Evolutionary conservation across 176 grass and related monocot species (phyloP), one percentile per base, ranked within the genome.

Genomic region (Saccharum spontaneum): DNA sequence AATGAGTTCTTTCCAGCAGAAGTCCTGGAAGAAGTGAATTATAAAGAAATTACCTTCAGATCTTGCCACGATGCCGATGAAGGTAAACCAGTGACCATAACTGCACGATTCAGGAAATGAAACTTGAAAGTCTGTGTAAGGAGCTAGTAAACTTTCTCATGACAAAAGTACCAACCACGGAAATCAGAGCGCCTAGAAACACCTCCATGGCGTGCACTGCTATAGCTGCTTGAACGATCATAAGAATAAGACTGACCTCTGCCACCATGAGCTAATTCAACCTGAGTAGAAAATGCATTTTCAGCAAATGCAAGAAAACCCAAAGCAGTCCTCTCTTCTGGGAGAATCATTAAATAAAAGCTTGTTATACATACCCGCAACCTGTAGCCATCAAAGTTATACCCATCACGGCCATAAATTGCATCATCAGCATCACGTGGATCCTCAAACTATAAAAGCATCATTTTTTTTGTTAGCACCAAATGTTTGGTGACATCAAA

Each of bases 61-160:
- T 98, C 95, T 93, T 98, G 93, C 95, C 95, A 98, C 54, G 95
- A 98, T 46, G 93, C 93, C 4, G 95, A 98, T 0, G 93, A 98
- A 85, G 95, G 95, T 88, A 98, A 86, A 57, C 93, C 95, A 85
- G 80, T 88, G 49, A 98, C 93, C 87, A 98, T 45, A 83, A 98
- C 93, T 98, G 84, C 40, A 79, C 14, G 23, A 38, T 82, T 71
- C 24, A 79, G 14, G 75, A 90, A 84, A 65, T 68, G 41, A 52
- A 86, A 37, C 34, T 10, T 75, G 8, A 77, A 48, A 66, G 71
- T 65, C 46, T 67, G n/a, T 16, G 71, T 72, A 76, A 46, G 26
- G 60, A 52, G 0, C 61, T 66, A 60, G 70, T 20, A 6, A 73
- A 84, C 36, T 46, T 38, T 38, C 11, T 77, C 12, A 45, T 57